Base-by-base conservation (phyloP, 2,329 filamentous ascomycete species). In the Cladorrhinum sp. region DNA sequence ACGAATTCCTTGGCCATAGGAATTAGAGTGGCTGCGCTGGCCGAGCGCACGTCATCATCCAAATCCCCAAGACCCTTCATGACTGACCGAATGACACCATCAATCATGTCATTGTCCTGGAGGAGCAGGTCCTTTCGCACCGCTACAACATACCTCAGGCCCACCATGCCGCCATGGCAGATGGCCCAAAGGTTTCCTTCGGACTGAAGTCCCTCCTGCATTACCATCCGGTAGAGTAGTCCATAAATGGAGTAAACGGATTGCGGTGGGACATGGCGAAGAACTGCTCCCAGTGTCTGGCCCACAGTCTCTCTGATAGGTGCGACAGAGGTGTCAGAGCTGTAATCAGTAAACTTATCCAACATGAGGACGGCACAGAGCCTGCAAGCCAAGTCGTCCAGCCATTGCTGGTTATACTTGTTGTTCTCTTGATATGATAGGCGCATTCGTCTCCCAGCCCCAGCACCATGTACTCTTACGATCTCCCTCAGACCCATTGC, bases 161-260 rank as follows among this genome's bases (percentile, higher is more conserved):
- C 95, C 52, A 98, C 93, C 95, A 99, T 99, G 64, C 95, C 95
- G 66, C 95, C 95, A 73, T 99, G 96, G 70, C 93, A 96, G 39
- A 97, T 90, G 62, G 96, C 92, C 95, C 95, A 99, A 28, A 92
- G 83, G 14, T 90, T 87, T 30, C 84, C 85, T 23, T 88, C 86
- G 23, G 93, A 78, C 39, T 86, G 84, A 21, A 95, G 78, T 67
- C 96, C 91, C 48, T 88, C 86, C 72, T 97, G 92, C 86, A 96
- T 95, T 39, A 98, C 92, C 78, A 99, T 90, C 39, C 90, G 86
- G 69, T 95, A 89, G 3, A 99, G 82, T 49, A 96, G 89, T 51
- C 82, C 84, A 73, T 98, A 98, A 42, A 96, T 90, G 58, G 87
- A 85, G 68, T 94, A 85, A 23, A 99, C 94, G 3, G 91, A 94